A percentile compares a stretch with the other conserved stretches of the same genome.
Conservation (phyloP, 1,284 basidiomycete species). For the Pseudozyma pruni region DNA sequence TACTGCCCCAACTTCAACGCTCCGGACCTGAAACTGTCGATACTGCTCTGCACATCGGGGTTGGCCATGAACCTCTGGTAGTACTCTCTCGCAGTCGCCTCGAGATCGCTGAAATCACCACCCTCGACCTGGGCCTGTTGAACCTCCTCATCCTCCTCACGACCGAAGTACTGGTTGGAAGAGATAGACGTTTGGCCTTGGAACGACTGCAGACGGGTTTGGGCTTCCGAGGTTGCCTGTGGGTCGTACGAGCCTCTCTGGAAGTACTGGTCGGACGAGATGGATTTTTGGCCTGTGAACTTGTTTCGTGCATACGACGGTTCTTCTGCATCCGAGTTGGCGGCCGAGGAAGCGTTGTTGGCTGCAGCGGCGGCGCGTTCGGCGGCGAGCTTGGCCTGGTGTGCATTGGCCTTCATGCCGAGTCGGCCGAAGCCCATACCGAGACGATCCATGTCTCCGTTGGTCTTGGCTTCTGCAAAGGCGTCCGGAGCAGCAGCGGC, state of each 20-base stretch:
- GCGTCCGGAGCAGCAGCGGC: conserved; percentile 30
- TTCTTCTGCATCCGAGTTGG: conserved; percentile 67
- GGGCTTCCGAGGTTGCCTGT: conserved; percentile 78
- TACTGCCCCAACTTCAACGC: conserved; percentile 66
- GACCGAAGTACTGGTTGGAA: conserved; percentile 78
- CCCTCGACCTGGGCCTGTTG: conserved; percentile 30
- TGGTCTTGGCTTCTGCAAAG: conserved; percentile 68
- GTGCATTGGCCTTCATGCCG: conserved; percentile 70
- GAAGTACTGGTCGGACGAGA: conserved; percentile 98
- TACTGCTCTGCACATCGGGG: conserved; percentile 66
- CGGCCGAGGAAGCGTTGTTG: conserved; percentile 27
- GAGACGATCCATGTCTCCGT: conserved; percentile 74
- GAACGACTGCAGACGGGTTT: conserved; percentile 84
- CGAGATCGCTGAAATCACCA: conserved; percentile 64
- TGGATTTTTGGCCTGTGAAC: conserved; percentile 85
- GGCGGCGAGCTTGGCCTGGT: conserved; percentile 51
- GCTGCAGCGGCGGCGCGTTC: conserved; percentile 46
- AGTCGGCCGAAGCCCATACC: conserved; percentile 85
- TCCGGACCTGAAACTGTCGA: conserved; percentile 64
- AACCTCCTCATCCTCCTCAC: conserved; percentile 81
- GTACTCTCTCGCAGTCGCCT: conserved; percentile 63
- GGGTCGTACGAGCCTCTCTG: conserved; percentile 89
- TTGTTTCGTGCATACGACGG: conserved; percentile 86
- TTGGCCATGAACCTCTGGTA: conserved; percentile 66
- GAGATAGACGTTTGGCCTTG: conserved; percentile 93